Evolutionary conservation across 2,329 filamentous ascomycete species (phyloP), one percentile per base, ranked within the genome.

Genomic region (Polychaeton citri): DNA sequence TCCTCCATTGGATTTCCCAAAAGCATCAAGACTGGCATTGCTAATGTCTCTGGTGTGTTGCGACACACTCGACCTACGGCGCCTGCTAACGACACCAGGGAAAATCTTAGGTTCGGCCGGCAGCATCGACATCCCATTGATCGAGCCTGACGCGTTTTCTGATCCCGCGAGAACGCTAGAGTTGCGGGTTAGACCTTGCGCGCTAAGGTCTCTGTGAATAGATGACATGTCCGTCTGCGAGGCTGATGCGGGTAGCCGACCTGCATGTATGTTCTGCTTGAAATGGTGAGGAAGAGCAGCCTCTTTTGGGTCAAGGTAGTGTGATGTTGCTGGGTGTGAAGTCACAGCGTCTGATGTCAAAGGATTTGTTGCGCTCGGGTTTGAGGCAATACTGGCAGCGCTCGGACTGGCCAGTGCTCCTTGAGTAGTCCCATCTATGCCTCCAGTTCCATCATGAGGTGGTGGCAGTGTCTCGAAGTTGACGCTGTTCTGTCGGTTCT

Each of bases 101-200:
- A 84, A 81, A 43, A 84, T 74, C 43, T 68, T 71, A 8, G 79
- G 81, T 54, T 84, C 79, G 33, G 63, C 68, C 60, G 54, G 45
- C 60, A 52, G 19, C 55, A 49, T 36, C 66, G 59, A 6, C 59
- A 48, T 10, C 59, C 44, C 56, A 60, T 61, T 15, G 53, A 43
- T n/a, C 52, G 47, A 15, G 10, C 24, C 21, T 4, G 24, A 10
- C 21, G 18, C 13, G 16, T 30, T 28, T 6, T 40, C 28, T 12
- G 26, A 31, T 16, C 18, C 19, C 15, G 31, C 21, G 19, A 32
- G 18, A 20, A 65, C 62, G 38, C 53, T 46, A 9, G 47, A 46
- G 37, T 44, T 30, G 38, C 15, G 34, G 37, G 47, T 43, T 37
- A 38, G 42, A 36, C 3, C 35, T 35, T 9, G 39, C 36, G 8